Evolutionary conservation across 768 basidiomycete genomes (phyloP), one percentile per base, ranked within the genome.

Genomic region (Tricholoma saponaceum): DNA sequence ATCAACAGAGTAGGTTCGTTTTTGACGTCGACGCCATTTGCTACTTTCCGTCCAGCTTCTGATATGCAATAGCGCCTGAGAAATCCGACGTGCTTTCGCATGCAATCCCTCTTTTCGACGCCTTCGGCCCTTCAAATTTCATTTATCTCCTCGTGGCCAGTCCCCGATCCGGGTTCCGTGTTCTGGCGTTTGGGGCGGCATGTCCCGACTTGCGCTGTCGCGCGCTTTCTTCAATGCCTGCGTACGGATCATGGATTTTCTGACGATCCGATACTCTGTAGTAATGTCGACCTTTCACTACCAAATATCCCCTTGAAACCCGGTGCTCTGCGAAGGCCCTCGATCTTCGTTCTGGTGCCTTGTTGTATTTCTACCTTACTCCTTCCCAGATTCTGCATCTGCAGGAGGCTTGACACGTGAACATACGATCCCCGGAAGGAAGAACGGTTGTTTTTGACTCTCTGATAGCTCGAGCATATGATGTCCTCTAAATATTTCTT

Each of bases 21-120:
- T 43, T 49, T 35, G 41, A 28, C 58, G 55, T 51, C 46, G 52
- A 54, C 62, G 60, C 52, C 53, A 57, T 32, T 9, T 23, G 55
- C 62, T 63, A 62, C 62, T 51, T 64, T 58, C 55, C 52, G 50
- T 66, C 63, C 58, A 49, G 56, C 54, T 65, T 64, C 44, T 55
- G 55, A 16, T 55, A 44, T 46, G 56, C 58, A 65, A 64, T 61
- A 30, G 33, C 28, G 39, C 51, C 32, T 43, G 51, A 33, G 28
- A 4, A 44, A 47, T 44, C 8, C 23, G 23, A 55, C 18, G 58
- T 55, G 49, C 54, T 53, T 51, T 58, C 37, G 23, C 43, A 49
- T 55, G 33, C 30, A 44, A 16, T 54, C 44, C 30, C 52, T 43
- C 20, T 54, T 33, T 53, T 23, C 14, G n/a, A 28, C 46, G 33